Conservation (phyloP, 192 early-diverging fungal genomes). For the Endogone sp. region DNA sequence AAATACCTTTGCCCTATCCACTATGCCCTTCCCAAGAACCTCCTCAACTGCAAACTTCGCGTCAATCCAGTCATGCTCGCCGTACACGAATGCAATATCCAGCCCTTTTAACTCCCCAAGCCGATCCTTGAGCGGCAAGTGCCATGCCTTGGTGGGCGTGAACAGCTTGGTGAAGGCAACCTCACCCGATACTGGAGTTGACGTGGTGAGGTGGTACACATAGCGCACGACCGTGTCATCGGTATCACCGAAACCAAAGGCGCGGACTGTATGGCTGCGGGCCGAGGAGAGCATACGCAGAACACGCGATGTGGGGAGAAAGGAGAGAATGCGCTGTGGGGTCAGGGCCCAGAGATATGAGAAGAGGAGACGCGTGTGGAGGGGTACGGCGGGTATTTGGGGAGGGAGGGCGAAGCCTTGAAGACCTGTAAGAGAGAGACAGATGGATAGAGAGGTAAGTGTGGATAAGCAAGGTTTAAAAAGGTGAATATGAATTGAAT, state of each 20-base stretch:
- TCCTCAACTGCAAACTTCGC: conserved; percentile 5
- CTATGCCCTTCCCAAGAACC: not conserved
- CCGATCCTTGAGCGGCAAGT: conserved; percentile 13
- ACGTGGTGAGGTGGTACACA: conserved; percentile 14
- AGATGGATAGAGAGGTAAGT: not conserved
- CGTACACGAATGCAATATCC: conserved; percentile 11
- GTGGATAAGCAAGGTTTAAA: not conserved
- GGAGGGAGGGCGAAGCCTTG: conserved; percentile 16
- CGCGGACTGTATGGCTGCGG: conserved; percentile 1
- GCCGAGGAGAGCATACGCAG: conserved; percentile 2
- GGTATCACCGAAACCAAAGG: conserved; percentile 5
- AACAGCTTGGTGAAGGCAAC: conserved; percentile 12
- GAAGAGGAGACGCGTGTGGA: conserved; percentile 7
- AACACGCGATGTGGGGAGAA: conserved; percentile 14
- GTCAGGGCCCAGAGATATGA: conserved; percentile 16
- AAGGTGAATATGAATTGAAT: not conserved
- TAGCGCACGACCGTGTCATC: conserved; percentile 17
- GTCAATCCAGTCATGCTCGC: conserved; percentile 23
- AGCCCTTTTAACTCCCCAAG: conserved; percentile 8
- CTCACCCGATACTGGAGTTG: conserved; percentile 14
- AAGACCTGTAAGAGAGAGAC: not conserved
- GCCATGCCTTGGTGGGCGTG: conserved; percentile 19
- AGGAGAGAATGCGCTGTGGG: conserved; percentile 18
- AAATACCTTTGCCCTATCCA: conserved; percentile 12
- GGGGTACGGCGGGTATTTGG: not conserved